Conservation (phyloP, 164 flowering plant genomes). For the Vitis riparia region DNA sequence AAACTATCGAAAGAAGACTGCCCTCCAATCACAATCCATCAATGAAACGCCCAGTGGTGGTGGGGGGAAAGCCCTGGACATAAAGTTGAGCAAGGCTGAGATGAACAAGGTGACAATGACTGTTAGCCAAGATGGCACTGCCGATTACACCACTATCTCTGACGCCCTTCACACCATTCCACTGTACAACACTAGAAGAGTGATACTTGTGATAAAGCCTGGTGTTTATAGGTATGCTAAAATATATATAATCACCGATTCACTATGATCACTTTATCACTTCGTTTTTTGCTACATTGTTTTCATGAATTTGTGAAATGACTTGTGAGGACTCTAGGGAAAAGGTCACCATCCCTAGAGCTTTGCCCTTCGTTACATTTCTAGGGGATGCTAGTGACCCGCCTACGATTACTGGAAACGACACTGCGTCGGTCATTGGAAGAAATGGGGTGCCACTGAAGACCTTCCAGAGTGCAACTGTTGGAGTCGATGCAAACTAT, state of each 20-base stretch:
- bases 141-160: slow-evolving; percentile 32
- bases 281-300: too few species aligned
- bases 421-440: slow-evolving; percentile 50
- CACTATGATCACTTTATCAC: too few species aligned
- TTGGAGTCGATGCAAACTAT: slow-evolving; percentile 60
- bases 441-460: slow-evolving; percentile 42
- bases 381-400: slow-evolving; percentile 49
- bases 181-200: slow-evolving; percentile 29
- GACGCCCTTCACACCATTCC: slow-evolving; percentile 45
- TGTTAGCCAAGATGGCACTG: slow-evolving; percentile 43
- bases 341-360: slow-evolving; percentile 47
- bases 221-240: slow-evolving; percentile 44
- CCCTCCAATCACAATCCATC: slow-evolving; percentile 1
- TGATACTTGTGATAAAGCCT: slow-evolving; percentile 34
- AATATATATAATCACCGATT: not conserved
- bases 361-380: slow-evolving; percentile 55
- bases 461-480: slow-evolving; percentile 68
- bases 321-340: slow-evolving; percentile 43
- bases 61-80: slow-evolving; percentile 20
- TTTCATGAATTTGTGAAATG: too few species aligned
- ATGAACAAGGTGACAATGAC: slow-evolving; percentile 24
- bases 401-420: slow-evolving; percentile 68
- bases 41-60: not conserved
- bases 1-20: slow-evolving; percentile 18
- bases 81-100: slow-evolving; percentile 45